Base-by-base conservation (phyloP, 352 stramenopile genomes). In the Globisporangium echinulatum region DNA sequence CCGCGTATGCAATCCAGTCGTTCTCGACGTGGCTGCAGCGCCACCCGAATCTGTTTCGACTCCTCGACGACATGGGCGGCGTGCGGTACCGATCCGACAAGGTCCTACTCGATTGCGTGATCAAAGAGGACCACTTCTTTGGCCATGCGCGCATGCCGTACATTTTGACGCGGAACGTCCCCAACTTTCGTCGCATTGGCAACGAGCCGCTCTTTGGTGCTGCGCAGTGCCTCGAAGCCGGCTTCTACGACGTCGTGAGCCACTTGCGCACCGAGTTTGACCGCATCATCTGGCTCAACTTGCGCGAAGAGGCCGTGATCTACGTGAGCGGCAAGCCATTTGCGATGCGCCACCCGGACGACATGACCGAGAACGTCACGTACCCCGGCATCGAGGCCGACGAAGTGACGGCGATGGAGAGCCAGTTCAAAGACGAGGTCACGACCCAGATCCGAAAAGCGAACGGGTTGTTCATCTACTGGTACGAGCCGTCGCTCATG, bases 111-210 rank as follows among this genome's bases (percentile, higher is more conserved):
- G 71, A 88, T 53, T 87, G 79, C 39, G 86, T 96, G 46, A 71
- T 97, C 51, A 96, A 96, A 53, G 85, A 90, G 61, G 89, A 97
- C 49, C 88, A 97, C 54, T 96, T 97, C 61, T 90, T 88, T 17
- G 87, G 89, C 38, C 76, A 89, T 47, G 76, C 71, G 8, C 70
- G 76, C 15, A 84, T 92, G 17, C 83, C 77, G 8, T 86, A 80
- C 37, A 61, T 77, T 19, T 57, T 95, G 38, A 84, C 86, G 14
- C 53, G 69, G 6, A 88, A 82, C 53, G 82, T 95, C 5, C 87
- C 85, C 6, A 96, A 96, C 64, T 97, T 92, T 54, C 84, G 89
- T 17, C 81, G 86, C 38, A 80, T 97, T 58, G 67, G 61, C 1
- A 65, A 82, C 19, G 81, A 93, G 51, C 87, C 87, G 8, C 90